Evolutionary conservation across 768 basidiomycete genomes (phyloP).

Genomic region (Mycena rosella): DNA sequence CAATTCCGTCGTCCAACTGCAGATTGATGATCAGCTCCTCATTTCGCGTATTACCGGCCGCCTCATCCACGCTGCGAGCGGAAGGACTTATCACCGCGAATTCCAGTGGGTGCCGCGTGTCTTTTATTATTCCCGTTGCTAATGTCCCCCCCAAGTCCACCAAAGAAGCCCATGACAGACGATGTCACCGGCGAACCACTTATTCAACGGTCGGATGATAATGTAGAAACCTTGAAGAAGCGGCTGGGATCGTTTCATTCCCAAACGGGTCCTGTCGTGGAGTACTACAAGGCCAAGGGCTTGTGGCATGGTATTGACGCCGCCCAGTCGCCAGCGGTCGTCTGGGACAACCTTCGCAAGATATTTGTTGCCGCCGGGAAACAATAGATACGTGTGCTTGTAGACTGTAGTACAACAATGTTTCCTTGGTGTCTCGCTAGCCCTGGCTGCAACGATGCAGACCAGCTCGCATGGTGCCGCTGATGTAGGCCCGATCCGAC

Average conservation of each 20-base stretch:
- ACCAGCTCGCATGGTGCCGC: not conserved
- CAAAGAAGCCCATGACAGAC: constrained; percentile 95
- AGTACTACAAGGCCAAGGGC: constrained; percentile 93
- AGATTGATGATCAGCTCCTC: constrained; percentile 94
- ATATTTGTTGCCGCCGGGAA: constrained; percentile 64
- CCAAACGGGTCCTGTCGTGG: constrained; percentile 95
- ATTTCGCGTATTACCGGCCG: constrained; percentile 98
- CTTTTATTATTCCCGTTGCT: not conserved
- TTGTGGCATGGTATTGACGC: constrained; percentile 95
- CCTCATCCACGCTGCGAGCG: constrained; percentile 89
- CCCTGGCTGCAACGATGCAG: constrained; percentile 22
- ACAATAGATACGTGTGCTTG: constrained; percentile 49
- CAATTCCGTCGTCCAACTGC: constrained; percentile 91
- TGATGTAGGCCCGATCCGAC: not conserved
- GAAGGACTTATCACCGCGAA: constrained; percentile 94
- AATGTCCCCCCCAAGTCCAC: constrained; percentile 72
- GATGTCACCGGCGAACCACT: constrained; percentile 96
- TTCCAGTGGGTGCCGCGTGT: constrained; percentile 77
- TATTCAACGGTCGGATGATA: constrained; percentile 98
- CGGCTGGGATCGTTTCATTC: constrained; percentile 90
- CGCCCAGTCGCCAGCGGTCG: constrained; percentile 90
- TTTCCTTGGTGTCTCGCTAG: constrained; percentile 26
- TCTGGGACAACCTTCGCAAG: constrained; percentile 86
- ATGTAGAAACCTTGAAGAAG: constrained; percentile 93
- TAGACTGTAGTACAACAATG: constrained; percentile 20